Conservation (phyloP, 345 rosid genomes). For the Psidium friedrichsthalianum region DNA sequence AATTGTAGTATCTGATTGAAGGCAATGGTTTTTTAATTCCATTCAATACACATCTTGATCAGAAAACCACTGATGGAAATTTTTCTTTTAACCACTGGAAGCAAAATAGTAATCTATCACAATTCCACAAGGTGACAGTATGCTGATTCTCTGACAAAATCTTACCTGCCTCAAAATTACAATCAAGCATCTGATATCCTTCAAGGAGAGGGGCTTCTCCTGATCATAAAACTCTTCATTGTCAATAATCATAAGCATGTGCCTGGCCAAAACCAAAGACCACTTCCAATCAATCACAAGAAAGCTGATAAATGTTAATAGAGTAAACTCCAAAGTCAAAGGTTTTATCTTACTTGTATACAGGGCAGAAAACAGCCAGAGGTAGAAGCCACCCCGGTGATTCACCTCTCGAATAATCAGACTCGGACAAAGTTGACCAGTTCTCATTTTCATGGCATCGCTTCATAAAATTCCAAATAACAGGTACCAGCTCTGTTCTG, state of each 20-base stretch:
- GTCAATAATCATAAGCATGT: conserved; percentile 92
- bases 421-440: conserved; percentile 65
- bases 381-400: conserved; percentile 95
- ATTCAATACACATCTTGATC: background rate
- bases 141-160: background rate
- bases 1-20: background rate
- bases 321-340: background rate
- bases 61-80: background rate
- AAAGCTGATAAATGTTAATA: background rate
- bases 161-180: conserved; percentile 79
- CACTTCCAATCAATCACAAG: background rate
- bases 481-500: conserved; percentile 84
- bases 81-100: background rate
- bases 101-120: background rate
- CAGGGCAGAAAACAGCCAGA: conserved; percentile 90
- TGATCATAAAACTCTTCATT: conserved; percentile 96
- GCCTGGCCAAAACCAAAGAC: conserved; percentile 46
- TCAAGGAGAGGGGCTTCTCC: conserved; percentile 78
- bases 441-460: conserved; percentile 74
- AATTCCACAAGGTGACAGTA: background rate
- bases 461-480: conserved; percentile 90
- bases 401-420: conserved; percentile 63
- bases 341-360: conserved; percentile 65
- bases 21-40: background rate
- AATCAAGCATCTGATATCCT: conserved; percentile 65